Conservation (phyloP, 2,329 filamentous ascomycete species). For the Pestalotiopsis sp. region DNA sequence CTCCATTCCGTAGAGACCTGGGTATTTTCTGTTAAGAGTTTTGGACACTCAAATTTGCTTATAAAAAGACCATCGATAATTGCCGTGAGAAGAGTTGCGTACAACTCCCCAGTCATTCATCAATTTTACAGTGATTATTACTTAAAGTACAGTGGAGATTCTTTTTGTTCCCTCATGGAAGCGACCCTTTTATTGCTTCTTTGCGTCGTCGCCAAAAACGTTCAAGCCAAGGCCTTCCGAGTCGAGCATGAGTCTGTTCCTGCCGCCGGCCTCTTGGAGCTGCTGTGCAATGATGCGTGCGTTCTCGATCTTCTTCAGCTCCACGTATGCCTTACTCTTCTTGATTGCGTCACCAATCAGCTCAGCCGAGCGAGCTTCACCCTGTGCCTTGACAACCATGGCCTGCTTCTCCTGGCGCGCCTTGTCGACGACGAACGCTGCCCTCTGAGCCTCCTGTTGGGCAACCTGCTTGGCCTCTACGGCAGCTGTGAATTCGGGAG, state of each 20-base stretch:
- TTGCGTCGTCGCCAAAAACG: conserved; percentile 59
- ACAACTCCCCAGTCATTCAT: conserved; percentile 20
- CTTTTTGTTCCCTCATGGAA: conserved; percentile 19
- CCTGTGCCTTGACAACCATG: conserved; percentile 96
- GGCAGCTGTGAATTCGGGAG: conserved; percentile 72
- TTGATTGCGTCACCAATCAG: conserved; percentile 99
- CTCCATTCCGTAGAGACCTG: no score
- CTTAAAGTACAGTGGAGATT: conserved; percentile 41
- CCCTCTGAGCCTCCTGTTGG: conserved; percentile 93
- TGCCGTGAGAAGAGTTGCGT: conserved; percentile 21
- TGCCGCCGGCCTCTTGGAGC: conserved; percentile 80
- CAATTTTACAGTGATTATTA: conserved; percentile 23
- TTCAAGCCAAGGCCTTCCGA: conserved; percentile 90
- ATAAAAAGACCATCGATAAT: not conserved
- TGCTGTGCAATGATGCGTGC: conserved; percentile 86
- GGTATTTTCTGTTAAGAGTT: no score
- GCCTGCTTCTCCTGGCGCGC: conserved; percentile 99
- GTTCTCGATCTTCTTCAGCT: conserved; percentile 98
- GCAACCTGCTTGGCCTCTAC: conserved; percentile 76
- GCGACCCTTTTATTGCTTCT: conserved; percentile 38
- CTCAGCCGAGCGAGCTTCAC: conserved; percentile 97
- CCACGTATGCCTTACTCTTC: conserved; percentile 96
- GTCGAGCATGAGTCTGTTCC: conserved; percentile 94
- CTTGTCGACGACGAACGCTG: conserved; percentile 98
- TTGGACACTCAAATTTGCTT: not conserved